Base-by-base conservation (phyloP, 192 early-diverging fungal genomes). In the Rhizoclosmatium sp. region DNA sequence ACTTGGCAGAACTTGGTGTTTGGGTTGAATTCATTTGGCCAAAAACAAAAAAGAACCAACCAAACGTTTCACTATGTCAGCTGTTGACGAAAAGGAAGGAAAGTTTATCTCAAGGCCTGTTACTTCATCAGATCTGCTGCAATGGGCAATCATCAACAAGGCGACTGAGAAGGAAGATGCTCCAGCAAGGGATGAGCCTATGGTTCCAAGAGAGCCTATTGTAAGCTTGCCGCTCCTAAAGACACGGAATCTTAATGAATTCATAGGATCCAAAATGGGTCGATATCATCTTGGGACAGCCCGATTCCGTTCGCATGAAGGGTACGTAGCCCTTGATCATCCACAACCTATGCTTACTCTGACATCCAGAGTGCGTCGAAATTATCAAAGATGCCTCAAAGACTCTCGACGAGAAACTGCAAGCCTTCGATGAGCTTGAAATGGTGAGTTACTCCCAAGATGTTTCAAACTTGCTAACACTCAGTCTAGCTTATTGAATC, bases 341-440 rank as follows among this genome's bases (percentile, higher is more conserved):
- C 7, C n/a, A 39, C 48, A 14, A 16, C 10, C 5, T 66, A 12
- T 23, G 9, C 7, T 54, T 54, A 16, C 60, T 59, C 40, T 78
- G 31, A 19, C n/a, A 16, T 49, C 47, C 46, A 85, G 95, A 99
- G 70, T 95, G 94, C 78, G 77, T 97, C 41, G 91, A 89, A 4
- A 87, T 89, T 3, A 88, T 94, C 54, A 86, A 88, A 62, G 86
- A 91, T 65, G 80, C 87, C 44, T 54, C 89, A 0, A 87, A 89
- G 19, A 89, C 86, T 4, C 66, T 92, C 1, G 89, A 92, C 2
- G 93, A 93, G 14, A 93, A 92, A 74, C 86, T 91, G 41, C 84
- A 89, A 4, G 98, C 98, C 1, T 89, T 97, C 74, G 98, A 99
- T 68, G 94, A 98, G 71, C 88, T 99, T 14, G 96, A 99, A 85